These are phyloP conservation scores for Crucihimalaya himalaica DNA, from an alignment of 345 rosid genomes.

Conservation along the genomic window DNA sequence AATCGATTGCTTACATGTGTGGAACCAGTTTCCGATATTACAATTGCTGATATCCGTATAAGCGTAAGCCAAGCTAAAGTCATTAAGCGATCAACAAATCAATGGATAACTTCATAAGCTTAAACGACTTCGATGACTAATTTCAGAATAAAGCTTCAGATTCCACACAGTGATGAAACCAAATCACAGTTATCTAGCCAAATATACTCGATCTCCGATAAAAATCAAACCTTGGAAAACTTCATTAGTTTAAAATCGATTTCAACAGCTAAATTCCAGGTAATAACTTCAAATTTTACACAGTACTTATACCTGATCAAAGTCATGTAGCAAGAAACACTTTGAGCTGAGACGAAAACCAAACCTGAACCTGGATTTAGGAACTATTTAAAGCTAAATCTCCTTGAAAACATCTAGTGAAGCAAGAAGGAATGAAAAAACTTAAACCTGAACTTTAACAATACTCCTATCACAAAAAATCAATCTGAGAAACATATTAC, in stretches of 20 bases:
- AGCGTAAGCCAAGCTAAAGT: no score
- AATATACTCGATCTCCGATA: neutral
- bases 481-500: no score
- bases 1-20: no score
- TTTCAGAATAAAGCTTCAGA: neutral
- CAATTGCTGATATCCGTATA: no score
- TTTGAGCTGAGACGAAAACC: neutral
- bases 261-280: no score
- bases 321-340: neutral
- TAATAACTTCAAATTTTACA: neutral
- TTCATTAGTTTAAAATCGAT: no score
- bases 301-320: neutral
- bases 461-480: no score
- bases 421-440: neutral
- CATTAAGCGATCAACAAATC: no score
- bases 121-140: no score
- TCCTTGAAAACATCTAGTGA: neutral
- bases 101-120: conserved; percentile 17
- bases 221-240: neutral
- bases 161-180: neutral
- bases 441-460: conserved; percentile 78
- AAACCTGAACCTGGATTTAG: neutral
- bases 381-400: neutral
- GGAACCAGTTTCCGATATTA: no score
- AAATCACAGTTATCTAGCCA: neutral